phyloP scores from a whole-genome alignment of 352 stramenopile genomes.

The Phytophthora crassamura region DNA sequence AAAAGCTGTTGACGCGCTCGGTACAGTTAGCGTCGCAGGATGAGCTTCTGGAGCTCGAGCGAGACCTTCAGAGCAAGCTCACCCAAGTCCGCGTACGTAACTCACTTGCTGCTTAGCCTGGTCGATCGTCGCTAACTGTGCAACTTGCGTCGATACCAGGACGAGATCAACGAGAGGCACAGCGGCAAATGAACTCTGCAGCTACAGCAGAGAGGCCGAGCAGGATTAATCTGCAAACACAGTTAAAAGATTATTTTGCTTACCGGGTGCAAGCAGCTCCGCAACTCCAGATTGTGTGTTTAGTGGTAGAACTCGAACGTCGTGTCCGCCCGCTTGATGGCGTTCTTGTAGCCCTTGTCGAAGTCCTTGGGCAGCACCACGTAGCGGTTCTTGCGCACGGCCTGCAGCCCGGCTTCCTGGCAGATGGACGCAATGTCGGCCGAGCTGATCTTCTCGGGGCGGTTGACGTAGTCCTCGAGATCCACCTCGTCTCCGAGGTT shows the following conservation, averaged over 20 bases:
- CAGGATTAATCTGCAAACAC: too few relatives aligned
- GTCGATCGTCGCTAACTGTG: not conserved
- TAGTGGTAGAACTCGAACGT: slow-evolving; percentile 99
- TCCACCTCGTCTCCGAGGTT: slow-evolving; percentile 99
- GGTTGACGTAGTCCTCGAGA: slow-evolving; percentile 99
- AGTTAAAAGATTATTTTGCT: not conserved
- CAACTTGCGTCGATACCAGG: slow-evolving; percentile 4
- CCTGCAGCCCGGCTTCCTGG: slow-evolving; percentile 98
- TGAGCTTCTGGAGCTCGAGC: slow-evolving; percentile 55
- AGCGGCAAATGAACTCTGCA: slow-evolving; percentile 3
- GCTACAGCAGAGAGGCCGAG: not conserved
- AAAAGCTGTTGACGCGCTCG: slow-evolving; percentile 60
- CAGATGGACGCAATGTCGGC: slow-evolving; percentile 99
- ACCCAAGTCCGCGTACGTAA: slow-evolving; percentile 50
- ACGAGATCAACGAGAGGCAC: slow-evolving; percentile 27
- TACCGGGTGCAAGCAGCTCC: not conserved
- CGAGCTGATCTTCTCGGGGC: slow-evolving; percentile 99
- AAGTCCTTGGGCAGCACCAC: slow-evolving; percentile 99
- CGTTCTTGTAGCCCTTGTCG: slow-evolving; percentile 99
- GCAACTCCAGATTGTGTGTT: slow-evolving; percentile 1
- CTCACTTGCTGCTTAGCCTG: not conserved
- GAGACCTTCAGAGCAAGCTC: slow-evolving; percentile 62
- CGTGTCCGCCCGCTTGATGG: slow-evolving; percentile 98
- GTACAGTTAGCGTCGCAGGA: slow-evolving; percentile 53
- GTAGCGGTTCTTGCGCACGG: slow-evolving; percentile 99